Conservation (phyloP, 2,329 filamentous ascomycete genomes). For the Monosporascus sp. region DNA sequence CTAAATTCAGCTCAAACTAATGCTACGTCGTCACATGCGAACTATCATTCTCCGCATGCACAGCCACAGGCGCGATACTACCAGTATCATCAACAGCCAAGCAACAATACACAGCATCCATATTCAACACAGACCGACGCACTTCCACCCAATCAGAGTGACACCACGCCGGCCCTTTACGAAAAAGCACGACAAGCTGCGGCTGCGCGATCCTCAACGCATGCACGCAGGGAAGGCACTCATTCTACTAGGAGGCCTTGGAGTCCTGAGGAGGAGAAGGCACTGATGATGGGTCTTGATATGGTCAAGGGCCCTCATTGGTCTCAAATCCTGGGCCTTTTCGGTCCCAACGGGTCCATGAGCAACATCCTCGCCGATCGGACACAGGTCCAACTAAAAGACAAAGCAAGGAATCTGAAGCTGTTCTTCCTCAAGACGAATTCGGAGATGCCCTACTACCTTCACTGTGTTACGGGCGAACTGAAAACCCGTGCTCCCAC, state of each 20-base stretch:
- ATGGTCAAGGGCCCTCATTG: conserved; percentile 87
- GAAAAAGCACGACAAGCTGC: conserved; percentile 55
- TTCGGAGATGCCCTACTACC: conserved; percentile 82
- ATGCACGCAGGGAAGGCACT: conserved; percentile 50
- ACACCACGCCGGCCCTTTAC: conserved; percentile 50
- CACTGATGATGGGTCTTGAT: conserved; percentile 81
- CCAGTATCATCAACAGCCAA: conserved; percentile 18
- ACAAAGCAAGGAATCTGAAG: conserved; percentile 86
- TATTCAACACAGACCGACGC: conserved; percentile 24
- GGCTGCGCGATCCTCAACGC: conserved; percentile 49
- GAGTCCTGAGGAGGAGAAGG: conserved; percentile 85
- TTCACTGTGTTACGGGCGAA: conserved; percentile 84
- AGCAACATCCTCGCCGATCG: conserved; percentile 81
- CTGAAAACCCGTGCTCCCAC: conserved; percentile 78
- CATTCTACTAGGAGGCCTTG: conserved; percentile 70
- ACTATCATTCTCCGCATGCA: conserved; percentile 18
- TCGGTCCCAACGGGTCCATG: conserved; percentile 72
- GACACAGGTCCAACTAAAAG: conserved; percentile 87
- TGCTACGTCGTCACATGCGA: conserved; percentile 11
- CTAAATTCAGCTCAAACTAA: conserved; percentile 15
- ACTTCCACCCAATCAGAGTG: conserved; percentile 52
- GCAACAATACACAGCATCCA: conserved; percentile 10
- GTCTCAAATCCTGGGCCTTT: conserved; percentile 84
- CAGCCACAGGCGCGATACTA: conserved; percentile 16
- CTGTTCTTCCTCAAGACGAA: conserved; percentile 89